Evolutionary conservation across 352 stramenopile genomes (phyloP), one percentile per base, ranked within the genome.

Genomic region (Globisporangium camurandrum): DNA sequence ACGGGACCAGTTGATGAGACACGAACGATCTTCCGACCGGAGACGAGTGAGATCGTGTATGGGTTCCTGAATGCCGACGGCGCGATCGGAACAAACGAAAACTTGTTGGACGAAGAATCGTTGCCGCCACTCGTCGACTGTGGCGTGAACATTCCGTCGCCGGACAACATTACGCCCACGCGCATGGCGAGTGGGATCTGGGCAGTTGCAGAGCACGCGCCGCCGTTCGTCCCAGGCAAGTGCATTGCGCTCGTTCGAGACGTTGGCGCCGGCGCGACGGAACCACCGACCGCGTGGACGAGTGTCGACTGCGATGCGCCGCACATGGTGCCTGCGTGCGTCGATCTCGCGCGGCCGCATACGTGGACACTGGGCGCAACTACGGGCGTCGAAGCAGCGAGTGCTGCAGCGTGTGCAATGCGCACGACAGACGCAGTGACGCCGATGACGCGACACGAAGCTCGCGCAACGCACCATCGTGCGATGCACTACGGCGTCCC

Each of bases 31-130:
- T 88, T 93, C 45, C 82, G 82, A 8, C 82, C 82, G 10, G 64
- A 90, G 66, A 91, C 78, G 22, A 93, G 82, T 41, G 82, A 93
- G 51, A 93, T 93, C 31, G 70, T 87, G 53, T 91, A 91, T 23
- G 82, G 64, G 0, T 87, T 91, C 49, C 57, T 93, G 26, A 93
- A 93, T 49, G 78, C 82, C 3, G 69, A 82, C 50, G 82, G 82
- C 10, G 65, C 88, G 33, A 45, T 93, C 26, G 82, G 82, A 17
- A 59, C 42, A 12, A 89, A 93, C 58, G 61, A 73, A 36, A 64
- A 86, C 50, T 48, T 93, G 37, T 51, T 93, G 20, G 66, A 89
- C 42, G 78, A 93, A 31, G 63, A 70, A 26, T 67, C 70, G 27
- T 61, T 93, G 37, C 82, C 82, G 14, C 64, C 66, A 12, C 50